These are phyloP conservation scores for Amylocystis lapponica DNA, from an alignment of 768 basidiomycete genomes.

Conservation along the genomic window DNA sequence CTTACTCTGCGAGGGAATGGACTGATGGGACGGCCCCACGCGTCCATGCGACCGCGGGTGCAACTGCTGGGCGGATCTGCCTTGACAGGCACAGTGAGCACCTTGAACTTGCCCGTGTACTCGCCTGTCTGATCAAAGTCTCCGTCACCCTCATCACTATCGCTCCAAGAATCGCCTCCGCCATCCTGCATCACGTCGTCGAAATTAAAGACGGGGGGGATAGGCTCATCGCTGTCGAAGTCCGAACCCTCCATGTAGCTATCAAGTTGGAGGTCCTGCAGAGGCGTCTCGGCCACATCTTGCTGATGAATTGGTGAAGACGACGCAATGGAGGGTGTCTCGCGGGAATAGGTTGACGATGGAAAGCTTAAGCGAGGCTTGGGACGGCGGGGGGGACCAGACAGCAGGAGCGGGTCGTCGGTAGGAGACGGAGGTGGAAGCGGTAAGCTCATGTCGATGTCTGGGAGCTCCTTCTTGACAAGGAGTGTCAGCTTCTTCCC, in stretches of 20 bases:
- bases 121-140: slow-evolving; percentile 42
- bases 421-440: slow-evolving; percentile 69
- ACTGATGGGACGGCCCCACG: slow-evolving; percentile 68
- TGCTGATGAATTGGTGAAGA: slow-evolving; percentile 21
- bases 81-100: slow-evolving; percentile 54
- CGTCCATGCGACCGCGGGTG: slow-evolving; percentile 42
- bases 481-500: slow-evolving; percentile 18
- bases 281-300: neutral
- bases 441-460: slow-evolving; percentile 50
- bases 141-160: slow-evolving; percentile 28
- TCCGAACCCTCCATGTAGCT: slow-evolving; percentile 7
- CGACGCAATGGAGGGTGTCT: slow-evolving; percentile 32
- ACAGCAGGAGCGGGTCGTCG: slow-evolving; percentile 69
- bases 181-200: slow-evolving; percentile 4
- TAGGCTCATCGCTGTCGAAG: slow-evolving; percentile 9
- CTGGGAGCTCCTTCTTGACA: slow-evolving; percentile 61
- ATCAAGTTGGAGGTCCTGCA: slow-evolving; percentile 4
- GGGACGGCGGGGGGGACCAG: slow-evolving; percentile 29
- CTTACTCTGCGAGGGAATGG: slow-evolving; percentile 42
- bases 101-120: slow-evolving; percentile 61
- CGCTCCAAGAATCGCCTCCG: slow-evolving; percentile 15
- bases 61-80: slow-evolving; percentile 57
- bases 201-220: slow-evolving; percentile 19
- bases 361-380: slow-evolving; percentile 12
- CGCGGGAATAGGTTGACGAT: slow-evolving; percentile 26